A percentile compares a stretch with the other conserved stretches of the same genome.
These are phyloP conservation scores for Amaranthus tricolor DNA, from an alignment of 179 eudicot genomes.

Conservation along the genomic window DNA sequence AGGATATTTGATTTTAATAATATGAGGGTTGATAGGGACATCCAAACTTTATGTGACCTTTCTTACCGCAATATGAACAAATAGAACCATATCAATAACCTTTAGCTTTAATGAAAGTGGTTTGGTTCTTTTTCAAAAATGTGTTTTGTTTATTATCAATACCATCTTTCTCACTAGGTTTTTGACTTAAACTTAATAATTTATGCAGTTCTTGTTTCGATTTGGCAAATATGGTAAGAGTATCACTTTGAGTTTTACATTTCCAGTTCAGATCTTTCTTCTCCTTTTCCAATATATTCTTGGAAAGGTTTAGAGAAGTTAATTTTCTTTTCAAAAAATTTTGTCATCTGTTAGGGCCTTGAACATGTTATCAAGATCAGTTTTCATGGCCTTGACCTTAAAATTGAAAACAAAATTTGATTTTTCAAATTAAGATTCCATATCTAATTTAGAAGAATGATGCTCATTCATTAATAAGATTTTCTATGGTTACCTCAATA, in stretches of 20 bases:
- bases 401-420: too few relatives aligned
- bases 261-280: neutral
- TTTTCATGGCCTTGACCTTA: neutral
- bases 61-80: neutral
- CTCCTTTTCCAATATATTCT: neutral
- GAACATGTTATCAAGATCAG: neutral
- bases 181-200: too few relatives aligned
- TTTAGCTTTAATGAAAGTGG: neutral
- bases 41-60: neutral
- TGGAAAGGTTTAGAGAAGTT: neutral
- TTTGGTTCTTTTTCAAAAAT: too few relatives aligned
- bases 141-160: neutral
- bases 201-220: neutral
- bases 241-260: neutral
- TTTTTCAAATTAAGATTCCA: too few relatives aligned
- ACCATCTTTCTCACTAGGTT: neutral
- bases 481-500: too few relatives aligned
- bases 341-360: neutral
- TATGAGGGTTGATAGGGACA: neutral
- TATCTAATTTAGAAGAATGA: neutral
- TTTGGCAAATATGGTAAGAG: neutral
- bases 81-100: too few relatives aligned
- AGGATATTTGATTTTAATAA: neutral
- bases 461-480: too few relatives aligned
- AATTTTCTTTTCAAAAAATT: too few relatives aligned